phyloP scores from a whole-genome alignment of 2,329 filamentous ascomycete species.

The Xylariaceae sp. region DNA sequence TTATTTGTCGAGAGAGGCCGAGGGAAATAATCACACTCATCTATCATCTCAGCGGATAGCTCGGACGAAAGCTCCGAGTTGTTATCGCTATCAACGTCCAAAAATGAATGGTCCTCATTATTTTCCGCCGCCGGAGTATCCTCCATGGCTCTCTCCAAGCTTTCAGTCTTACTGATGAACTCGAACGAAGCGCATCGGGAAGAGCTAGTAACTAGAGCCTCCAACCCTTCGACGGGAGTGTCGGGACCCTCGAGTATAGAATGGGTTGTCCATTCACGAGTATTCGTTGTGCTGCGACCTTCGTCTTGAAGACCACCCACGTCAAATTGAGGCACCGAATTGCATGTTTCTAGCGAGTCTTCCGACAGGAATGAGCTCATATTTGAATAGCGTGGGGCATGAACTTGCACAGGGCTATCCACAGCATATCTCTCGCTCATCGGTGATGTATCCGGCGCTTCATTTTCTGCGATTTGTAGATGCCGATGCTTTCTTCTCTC shows the following conservation, averaged over 20 bases:
- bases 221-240: constrained; percentile 23
- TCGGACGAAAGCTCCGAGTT: constrained; percentile 60
- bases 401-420: constrained; percentile 18
- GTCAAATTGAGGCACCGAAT: constrained; percentile 70
- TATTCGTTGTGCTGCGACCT: constrained; percentile 37
- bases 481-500: constrained; percentile 44
- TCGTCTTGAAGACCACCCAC: constrained; percentile 52
- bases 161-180: constrained; percentile 49
- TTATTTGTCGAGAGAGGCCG: constrained; percentile 26
- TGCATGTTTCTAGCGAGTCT: constrained; percentile 67
- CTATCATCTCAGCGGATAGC: constrained; percentile 47
- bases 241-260: constrained; percentile 50
- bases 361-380: constrained; percentile 49
- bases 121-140: constrained; percentile 29
- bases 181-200: constrained; percentile 46
- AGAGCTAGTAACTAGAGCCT: constrained; percentile 29
- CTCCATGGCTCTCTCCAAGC: constrained; percentile 41
- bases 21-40: constrained; percentile 31
- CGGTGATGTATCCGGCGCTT: constrained; percentile 31
- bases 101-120: constrained; percentile 25
- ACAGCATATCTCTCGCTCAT: constrained; percentile 23
- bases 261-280: constrained; percentile 48
- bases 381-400: constrained; percentile 31
- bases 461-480: constrained; percentile 40
- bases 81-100: constrained; percentile 39